Conservation (phyloP, 2,329 filamentous ascomycete genomes). For the Talaromyces sp. region DNA sequence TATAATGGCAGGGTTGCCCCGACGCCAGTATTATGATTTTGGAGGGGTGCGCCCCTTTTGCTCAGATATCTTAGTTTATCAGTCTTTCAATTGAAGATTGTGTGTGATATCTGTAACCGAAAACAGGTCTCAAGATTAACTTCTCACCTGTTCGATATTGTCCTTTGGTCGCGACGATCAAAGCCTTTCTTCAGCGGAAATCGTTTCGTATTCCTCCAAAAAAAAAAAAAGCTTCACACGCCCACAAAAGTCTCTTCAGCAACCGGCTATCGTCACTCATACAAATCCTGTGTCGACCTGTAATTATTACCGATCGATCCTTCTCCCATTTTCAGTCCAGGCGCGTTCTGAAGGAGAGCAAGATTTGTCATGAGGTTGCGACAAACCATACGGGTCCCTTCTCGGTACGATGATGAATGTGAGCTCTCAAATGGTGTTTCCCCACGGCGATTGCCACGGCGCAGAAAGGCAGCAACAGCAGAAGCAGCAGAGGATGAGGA, state of each 20-base stretch:
- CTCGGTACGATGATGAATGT: slow-evolving; percentile 29
- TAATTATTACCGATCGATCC: background rate
- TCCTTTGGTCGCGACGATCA: background rate
- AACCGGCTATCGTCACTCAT: background rate
- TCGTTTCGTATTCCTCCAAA: background rate
- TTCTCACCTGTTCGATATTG: background rate
- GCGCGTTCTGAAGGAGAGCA: background rate
- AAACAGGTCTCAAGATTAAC: background rate
- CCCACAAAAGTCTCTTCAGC: too few species aligned
- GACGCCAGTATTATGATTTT: background rate
- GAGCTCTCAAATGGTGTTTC: slow-evolving; percentile 17
- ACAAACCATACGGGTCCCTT: slow-evolving; percentile 29
- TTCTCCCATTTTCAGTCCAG: background rate
- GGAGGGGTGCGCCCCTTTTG: background rate
- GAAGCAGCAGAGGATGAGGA: background rate
- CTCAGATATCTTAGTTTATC: background rate
- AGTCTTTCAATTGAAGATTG: background rate
- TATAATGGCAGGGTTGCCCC: background rate
- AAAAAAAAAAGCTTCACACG: background rate
- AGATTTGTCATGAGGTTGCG: slow-evolving; percentile 33
- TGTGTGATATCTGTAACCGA: background rate
- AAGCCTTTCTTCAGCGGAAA: background rate
- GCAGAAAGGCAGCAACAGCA: background rate
- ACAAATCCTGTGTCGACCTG: background rate
- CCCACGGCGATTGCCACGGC: slow-evolving; percentile 15